Percentiles rank a stretch among this genome's conserved stretches.
These are phyloP conservation scores for Sordariomycetes sp. DNA, from an alignment of 2,329 filamentous ascomycete genomes.

Conservation along the genomic window DNA sequence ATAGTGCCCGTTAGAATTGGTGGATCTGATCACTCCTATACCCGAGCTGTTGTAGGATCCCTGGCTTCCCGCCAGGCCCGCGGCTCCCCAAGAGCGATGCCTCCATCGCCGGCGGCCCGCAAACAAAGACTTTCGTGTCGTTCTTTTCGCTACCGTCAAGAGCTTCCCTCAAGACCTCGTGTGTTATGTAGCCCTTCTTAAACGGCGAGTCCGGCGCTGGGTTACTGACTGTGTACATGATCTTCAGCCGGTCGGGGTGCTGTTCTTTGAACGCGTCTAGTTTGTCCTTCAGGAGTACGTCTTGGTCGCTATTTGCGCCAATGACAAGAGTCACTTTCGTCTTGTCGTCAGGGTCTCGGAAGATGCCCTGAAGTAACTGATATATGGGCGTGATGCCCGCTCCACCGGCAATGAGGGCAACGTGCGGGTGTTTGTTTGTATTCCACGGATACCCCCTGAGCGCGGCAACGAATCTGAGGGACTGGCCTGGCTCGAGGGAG, in stretches of 20 bases:
- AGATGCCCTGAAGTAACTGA: constrained; percentile 47
- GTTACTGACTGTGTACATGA: constrained; percentile 42
- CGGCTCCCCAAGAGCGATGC: constrained; percentile 33
- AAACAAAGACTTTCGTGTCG: constrained; percentile 51
- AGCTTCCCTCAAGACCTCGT: constrained; percentile 28
- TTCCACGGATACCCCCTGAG: constrained; percentile 42
- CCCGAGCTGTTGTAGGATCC: constrained; percentile 42
- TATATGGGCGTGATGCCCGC: constrained; percentile 62
- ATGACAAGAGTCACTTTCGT: constrained; percentile 53
- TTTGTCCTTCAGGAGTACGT: constrained; percentile 42
- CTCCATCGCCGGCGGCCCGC: constrained; percentile 57
- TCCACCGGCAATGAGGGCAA: constrained; percentile 58
- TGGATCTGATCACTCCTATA: constrained; percentile 43
- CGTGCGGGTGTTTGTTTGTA: constrained; percentile 30
- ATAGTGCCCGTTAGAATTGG: constrained; percentile 29
- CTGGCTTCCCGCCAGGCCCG: constrained; percentile 17
- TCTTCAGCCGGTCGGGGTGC: constrained; percentile 41
- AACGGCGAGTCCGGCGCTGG: constrained; percentile 24
- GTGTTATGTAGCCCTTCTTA: constrained; percentile 43
- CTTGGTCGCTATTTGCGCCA: constrained; percentile 50
- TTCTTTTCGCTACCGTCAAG: constrained; percentile 16
- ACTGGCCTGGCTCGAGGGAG: constrained; percentile 47
- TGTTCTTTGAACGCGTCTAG: constrained; percentile 36
- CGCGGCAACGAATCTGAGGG: constrained; percentile 40
- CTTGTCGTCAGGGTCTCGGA: constrained; percentile 45